Conservation (phyloP, 345 rosid species). For the Psidium guajava region DNA sequence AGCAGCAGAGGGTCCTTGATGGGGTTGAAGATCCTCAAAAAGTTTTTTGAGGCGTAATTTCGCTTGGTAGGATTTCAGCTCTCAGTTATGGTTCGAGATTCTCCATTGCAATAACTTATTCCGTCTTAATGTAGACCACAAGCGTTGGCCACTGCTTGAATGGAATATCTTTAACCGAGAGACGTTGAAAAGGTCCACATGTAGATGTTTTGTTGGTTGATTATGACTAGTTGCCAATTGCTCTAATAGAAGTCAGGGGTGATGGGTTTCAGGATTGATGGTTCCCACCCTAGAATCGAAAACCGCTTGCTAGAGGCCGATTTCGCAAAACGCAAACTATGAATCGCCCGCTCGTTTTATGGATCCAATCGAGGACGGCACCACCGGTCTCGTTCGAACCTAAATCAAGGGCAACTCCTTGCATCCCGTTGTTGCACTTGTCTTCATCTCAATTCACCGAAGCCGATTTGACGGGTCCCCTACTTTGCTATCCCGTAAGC, state of each 20-base stretch:
- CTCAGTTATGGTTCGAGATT: background rate
- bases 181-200: background rate
- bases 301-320: too few species aligned
- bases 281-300: too few species aligned
- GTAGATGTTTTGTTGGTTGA: background rate
- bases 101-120: background rate
- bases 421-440: background rate
- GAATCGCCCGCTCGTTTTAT: too few species aligned
- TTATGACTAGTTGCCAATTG: background rate
- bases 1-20: conserved; percentile 52
- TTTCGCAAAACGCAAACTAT: too few species aligned
- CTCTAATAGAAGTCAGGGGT: background rate
- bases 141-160: background rate
- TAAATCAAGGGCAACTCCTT: background rate
- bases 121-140: background rate
- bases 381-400: too few species aligned
- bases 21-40: conserved; percentile 73
- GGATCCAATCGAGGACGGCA: too few species aligned
- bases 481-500: background rate
- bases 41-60: conserved; percentile 37
- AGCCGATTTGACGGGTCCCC: background rate
- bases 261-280: too few species aligned
- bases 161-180: background rate
- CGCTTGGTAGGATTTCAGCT: background rate
- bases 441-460: background rate